Conservation (phyloP, 2,329 filamentous ascomycete species). For the Hypomyces perniciosus region DNA sequence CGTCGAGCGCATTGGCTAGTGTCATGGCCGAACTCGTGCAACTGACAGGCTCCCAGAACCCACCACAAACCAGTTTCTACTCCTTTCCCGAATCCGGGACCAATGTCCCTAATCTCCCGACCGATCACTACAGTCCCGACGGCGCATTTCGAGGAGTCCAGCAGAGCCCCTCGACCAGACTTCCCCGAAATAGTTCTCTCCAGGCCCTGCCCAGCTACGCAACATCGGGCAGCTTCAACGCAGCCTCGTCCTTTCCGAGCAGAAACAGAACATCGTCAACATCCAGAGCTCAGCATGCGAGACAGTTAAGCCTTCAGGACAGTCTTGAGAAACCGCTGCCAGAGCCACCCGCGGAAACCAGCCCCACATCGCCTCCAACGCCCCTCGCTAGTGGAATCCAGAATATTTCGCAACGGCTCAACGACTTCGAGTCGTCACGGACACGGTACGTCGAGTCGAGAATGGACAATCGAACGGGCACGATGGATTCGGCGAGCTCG, state of each 20-base stretch:
- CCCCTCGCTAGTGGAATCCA: conserved; percentile 21
- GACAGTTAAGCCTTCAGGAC: conserved; percentile 48
- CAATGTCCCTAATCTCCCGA: conserved; percentile 31
- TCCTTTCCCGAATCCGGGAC: conserved; percentile 40
- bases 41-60: conserved; percentile 29
- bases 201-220: conserved; percentile 9
- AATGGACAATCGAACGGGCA: conserved; percentile 38
- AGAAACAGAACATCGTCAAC: conserved; percentile 13
- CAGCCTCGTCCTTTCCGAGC: neutral
- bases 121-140: conserved; percentile 35
- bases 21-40: conserved; percentile 24
- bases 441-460: conserved; percentile 15
- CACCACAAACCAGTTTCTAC: conserved; percentile 26
- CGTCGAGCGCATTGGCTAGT: conserved; percentile 8
- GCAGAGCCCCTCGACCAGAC: conserved; percentile 39
- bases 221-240: neutral
- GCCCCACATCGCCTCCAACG: conserved; percentile 26
- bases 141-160: conserved; percentile 48
- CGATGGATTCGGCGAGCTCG: conserved; percentile 43
- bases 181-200: conserved; percentile 38
- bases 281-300: conserved; percentile 39
- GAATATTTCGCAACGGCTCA: conserved; percentile 27
- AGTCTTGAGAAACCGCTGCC: conserved; percentile 55
- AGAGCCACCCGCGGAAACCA: conserved; percentile 33
- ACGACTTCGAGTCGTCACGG: conserved; percentile 4